Base-by-base conservation (phyloP, 176 grass and related monocot genomes). In the Bolboschoenus planiculmis region DNA sequence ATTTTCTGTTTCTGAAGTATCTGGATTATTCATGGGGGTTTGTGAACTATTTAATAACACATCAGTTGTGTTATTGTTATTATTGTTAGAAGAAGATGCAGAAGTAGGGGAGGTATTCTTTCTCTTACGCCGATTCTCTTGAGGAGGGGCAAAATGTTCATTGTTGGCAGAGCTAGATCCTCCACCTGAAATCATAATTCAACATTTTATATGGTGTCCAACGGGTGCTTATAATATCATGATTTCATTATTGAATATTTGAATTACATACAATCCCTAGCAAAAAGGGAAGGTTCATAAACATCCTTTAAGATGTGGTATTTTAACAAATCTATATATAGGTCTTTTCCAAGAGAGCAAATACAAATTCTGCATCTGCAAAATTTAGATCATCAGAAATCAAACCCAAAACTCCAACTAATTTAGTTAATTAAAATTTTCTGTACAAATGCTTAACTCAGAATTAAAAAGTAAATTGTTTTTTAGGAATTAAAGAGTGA, bases 21-120 rank as follows among this genome's bases (percentile, higher is more conserved):
- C 60, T 20, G 58, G 37, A 46, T 50, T 66, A 29, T 26, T 29
- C 23, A 46, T 82, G 34, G 78, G 55, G 35, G 54, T 54, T 61
- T 80, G 54, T 80, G 34, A 60, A 42, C 30, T 60, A 63, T 66
- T 65, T 23, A 63, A 18, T 18, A 15, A 16, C 47, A 51, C 72
- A 53, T 18, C 56, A 47, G n/a, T 13, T 82, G 80, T 50, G 23
- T 33, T 82, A 34, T 40, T 63, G 56, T 36, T 63, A 82, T 26
- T 59, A 81, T 81, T 81, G 55, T 36, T 60, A 16, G 78, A 82
- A 46, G 80, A 82, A 46, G 80, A 46, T 47, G 80, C 39, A 31
- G 80, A 58, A 29, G 42, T 9, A 65, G 80, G 40, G 43, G 40
- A 63, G 27, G 33, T 43, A 44, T 82, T 82, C 56, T 82, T 82